These are phyloP conservation scores for Aspergillus sp. DNA, from an alignment of 2,329 filamentous ascomycete genomes.

Conservation along the genomic window DNA sequence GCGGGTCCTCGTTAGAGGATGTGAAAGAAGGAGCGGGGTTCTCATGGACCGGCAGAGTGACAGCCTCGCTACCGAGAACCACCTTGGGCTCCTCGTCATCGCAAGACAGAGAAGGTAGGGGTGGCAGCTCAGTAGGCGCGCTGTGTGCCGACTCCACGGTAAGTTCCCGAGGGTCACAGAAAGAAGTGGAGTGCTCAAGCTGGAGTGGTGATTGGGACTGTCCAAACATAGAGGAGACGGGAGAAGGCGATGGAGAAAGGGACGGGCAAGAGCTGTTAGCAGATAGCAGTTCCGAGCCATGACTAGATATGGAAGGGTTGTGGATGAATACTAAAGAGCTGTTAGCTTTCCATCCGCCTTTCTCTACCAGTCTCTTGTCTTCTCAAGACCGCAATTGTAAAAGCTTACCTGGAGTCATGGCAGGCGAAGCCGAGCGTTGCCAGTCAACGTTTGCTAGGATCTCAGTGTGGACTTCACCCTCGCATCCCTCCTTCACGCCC, in stretches of 20 bases:
- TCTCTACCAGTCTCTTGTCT: neutral
- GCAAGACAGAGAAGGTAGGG: conserved; percentile 53
- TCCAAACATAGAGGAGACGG: conserved; percentile 71
- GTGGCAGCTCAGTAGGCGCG: conserved; percentile 61
- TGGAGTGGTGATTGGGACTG: conserved; percentile 67
- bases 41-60: conserved; percentile 39
- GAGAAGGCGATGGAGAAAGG: conserved; percentile 81
- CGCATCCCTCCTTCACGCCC: conserved; percentile 68
- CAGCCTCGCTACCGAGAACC: conserved; percentile 34
- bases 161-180: conserved; percentile 88
- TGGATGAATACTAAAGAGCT: conserved; percentile 61
- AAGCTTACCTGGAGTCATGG: conserved; percentile 82
- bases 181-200: conserved; percentile 69
- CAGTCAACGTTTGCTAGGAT: conserved; percentile 73
- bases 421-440: conserved; percentile 74
- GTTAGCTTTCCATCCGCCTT: conserved; percentile 27
- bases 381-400: neutral
- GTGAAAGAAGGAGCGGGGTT: conserved; percentile 40
- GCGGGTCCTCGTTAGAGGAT: conserved; percentile 48
- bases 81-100: conserved; percentile 41
- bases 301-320: conserved; percentile 63
- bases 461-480: conserved; percentile 69
- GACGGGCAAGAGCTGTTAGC: conserved; percentile 71
- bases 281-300: conserved; percentile 69
- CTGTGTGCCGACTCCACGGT: conserved; percentile 61